These are phyloP conservation scores for Letharia lupina DNA, from an alignment of 495 filamentous ascomycete species.

Conservation along the genomic window DNA sequence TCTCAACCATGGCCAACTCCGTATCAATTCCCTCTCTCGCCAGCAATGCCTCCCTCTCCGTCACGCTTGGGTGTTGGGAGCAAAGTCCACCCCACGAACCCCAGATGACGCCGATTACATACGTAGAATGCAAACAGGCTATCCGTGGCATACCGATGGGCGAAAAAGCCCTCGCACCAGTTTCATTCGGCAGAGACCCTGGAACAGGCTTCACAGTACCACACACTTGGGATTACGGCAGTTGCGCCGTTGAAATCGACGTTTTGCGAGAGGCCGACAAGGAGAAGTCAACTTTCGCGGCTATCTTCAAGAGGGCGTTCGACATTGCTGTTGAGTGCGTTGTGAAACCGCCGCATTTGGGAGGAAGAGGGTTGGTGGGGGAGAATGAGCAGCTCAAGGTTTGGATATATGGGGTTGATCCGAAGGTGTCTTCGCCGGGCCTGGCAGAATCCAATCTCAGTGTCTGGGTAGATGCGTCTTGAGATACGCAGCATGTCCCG, in stretches of 20 bases:
- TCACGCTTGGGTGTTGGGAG: neutral
- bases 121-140: conserved; percentile 5
- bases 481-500: neutral
- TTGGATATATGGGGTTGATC: neutral
- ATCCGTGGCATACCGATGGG: neutral
- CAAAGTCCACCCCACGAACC: neutral
- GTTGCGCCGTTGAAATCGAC: neutral
- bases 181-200: neutral
- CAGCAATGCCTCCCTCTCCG: conserved; percentile 2
- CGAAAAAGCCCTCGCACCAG: conserved; percentile 8
- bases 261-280: neutral
- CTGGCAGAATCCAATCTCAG: neutral
- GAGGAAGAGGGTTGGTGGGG: neutral
- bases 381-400: neutral
- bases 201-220: conserved; percentile 7
- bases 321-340: conserved; percentile 7
- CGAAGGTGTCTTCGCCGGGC: neutral
- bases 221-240: neutral
- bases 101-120: neutral
- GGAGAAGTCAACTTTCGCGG: conserved; percentile 9
- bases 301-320: neutral
- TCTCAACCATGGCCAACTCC: conserved; percentile 1
- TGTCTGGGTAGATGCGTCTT: neutral
- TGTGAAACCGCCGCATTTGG: conserved; percentile 10
- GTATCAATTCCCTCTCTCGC: neutral